A percentile compares a stretch with the other conserved stretches of the same genome.
Evolutionary conservation across 2,329 filamentous ascomycete species (phyloP).

Genomic region (Neoarthrinium moseri): DNA sequence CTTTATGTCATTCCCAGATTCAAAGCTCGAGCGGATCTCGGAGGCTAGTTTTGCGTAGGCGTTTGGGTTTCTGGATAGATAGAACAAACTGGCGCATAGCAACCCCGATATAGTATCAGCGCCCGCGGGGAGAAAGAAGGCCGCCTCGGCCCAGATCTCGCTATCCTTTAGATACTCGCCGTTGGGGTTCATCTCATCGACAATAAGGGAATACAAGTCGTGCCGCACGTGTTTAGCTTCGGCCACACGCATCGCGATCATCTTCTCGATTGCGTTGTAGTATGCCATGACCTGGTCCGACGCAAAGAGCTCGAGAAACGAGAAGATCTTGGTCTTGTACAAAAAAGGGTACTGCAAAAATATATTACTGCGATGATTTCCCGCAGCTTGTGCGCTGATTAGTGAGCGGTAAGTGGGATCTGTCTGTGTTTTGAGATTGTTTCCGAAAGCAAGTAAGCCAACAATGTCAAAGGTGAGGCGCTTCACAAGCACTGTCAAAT

Average conservation of each 20-base stretch:
- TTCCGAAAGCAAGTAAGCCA: conserved; percentile 18
- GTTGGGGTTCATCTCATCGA: background rate
- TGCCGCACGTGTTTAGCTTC: conserved; percentile 12
- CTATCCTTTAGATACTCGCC: background rate
- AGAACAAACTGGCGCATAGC: conserved; percentile 31
- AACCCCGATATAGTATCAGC: conserved; percentile 20
- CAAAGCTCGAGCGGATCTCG: conserved; percentile 33
- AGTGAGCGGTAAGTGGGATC: conserved; percentile 11
- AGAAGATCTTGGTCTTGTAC: no score
- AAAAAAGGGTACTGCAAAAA: background rate
- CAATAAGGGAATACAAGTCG: conserved; percentile 17
- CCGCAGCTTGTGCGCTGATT: background rate
- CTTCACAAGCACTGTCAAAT: conserved; percentile 13
- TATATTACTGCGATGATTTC: background rate
- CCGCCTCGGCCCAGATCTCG: background rate
- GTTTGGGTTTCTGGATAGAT: conserved; percentile 26
- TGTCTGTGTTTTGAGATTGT: conserved; percentile 16
- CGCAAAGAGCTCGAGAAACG: background rate
- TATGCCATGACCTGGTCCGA: no score
- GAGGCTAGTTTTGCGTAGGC: conserved; percentile 22
- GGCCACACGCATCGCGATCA: conserved; percentile 15
- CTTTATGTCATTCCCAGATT: conserved; percentile 23
- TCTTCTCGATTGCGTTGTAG: conserved; percentile 13
- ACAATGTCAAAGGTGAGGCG: conserved; percentile 17
- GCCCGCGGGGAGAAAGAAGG: background rate